A percentile compares a stretch with the other conserved stretches of the same genome.
These are phyloP conservation scores for Populus tremula DNA, from an alignment of 345 rosid genomes.

Conservation along the genomic window DNA sequence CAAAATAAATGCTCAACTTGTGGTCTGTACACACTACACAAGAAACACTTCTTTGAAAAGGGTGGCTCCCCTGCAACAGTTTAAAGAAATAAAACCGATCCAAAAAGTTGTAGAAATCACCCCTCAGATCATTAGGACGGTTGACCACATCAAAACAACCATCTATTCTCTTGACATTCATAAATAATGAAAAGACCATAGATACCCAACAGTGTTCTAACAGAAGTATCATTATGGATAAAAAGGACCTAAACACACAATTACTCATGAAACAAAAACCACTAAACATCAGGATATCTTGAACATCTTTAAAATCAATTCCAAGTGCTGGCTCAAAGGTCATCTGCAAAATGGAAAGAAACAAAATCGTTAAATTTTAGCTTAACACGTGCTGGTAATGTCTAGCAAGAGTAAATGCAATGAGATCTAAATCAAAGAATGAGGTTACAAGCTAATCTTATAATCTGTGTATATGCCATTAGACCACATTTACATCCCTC, in stretches of 20 bases:
- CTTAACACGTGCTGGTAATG: not conserved
- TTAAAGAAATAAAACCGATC: not conserved
- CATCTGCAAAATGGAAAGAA: slow-evolving; percentile 51
- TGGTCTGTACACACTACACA: not conserved
- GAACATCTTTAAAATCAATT: slow-evolving; percentile 63
- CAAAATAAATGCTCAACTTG: not conserved
- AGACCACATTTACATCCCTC: not conserved
- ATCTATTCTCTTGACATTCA: not conserved
- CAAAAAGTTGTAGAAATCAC: not conserved
- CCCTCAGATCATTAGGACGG: not conserved
- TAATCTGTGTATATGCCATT: not conserved
- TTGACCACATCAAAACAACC: not conserved
- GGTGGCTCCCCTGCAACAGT: not conserved
- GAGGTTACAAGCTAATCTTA: not conserved
- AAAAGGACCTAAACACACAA: not conserved
- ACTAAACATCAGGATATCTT: slow-evolving; percentile 69
- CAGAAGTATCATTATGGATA: not conserved
- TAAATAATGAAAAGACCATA: not conserved
- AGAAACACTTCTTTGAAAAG: not conserved
- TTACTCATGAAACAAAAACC: not conserved
- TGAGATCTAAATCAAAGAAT: not conserved
- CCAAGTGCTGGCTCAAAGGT: slow-evolving; percentile 74
- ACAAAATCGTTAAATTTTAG: slow-evolving; percentile 19
- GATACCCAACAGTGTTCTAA: not conserved
- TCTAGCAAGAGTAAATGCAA: not conserved